Conservation (phyloP, 164 flowering plant species). For the Santalum album region DNA sequence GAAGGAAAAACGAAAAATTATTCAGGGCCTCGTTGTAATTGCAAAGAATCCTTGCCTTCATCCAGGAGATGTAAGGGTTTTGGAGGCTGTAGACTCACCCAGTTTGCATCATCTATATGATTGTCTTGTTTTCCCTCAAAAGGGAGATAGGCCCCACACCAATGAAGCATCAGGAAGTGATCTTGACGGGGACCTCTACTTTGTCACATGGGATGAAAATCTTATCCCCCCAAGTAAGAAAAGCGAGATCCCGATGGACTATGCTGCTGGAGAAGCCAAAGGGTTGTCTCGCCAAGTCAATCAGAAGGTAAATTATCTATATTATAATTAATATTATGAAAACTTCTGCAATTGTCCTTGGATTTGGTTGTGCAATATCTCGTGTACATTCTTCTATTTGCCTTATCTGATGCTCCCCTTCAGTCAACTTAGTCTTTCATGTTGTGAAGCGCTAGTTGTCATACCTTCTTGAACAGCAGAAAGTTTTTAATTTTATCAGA, state of each 20-base stretch:
- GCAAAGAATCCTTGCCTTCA: constrained; percentile 98
- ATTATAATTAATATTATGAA: background rate
- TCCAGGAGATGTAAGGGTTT: constrained; percentile 83
- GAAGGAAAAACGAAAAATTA: constrained; percentile 36
- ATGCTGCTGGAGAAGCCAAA: constrained; percentile 48
- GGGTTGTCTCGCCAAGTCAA: constrained; percentile 28
- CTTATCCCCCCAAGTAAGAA: constrained; percentile 78
- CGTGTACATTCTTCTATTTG: background rate
- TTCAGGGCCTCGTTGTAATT: constrained; percentile 60
- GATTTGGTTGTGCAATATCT: background rate
- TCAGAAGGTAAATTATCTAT: constrained; percentile 32
- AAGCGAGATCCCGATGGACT: constrained; percentile 79
- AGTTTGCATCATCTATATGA: constrained; percentile 74
- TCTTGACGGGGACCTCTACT: constrained; percentile 90
- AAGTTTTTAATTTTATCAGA: too few species aligned
- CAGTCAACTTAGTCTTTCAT: too few species aligned
- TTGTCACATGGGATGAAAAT: constrained; percentile 79
- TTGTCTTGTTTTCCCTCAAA: constrained; percentile 89
- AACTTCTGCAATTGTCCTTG: background rate
- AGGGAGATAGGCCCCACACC: constrained; percentile 85
- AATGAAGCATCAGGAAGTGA: constrained; percentile 99
- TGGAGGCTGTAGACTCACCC: constrained; percentile 86
- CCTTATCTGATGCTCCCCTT: too few species aligned
- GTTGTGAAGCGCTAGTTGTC: too few species aligned
- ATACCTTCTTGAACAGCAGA: too few species aligned